phyloP scores from a whole-genome alignment of 495 filamentous ascomycete genomes.

The Neurospora discreta region DNA sequence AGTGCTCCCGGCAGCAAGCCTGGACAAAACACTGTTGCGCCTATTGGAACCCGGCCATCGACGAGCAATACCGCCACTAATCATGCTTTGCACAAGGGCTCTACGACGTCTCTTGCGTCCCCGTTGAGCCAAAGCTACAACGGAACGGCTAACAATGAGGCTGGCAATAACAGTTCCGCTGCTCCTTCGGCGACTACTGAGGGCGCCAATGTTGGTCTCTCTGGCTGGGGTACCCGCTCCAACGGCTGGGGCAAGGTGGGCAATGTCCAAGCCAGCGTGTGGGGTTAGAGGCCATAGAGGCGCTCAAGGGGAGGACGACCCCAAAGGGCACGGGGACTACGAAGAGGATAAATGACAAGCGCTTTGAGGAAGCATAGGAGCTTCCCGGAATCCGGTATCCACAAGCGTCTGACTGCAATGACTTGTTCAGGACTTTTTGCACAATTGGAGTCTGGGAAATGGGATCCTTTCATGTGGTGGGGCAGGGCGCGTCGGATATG shows the following conservation, averaged over 20 bases:
- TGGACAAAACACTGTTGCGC: slow-evolving; percentile 53
- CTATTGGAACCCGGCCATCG: slow-evolving; percentile 82
- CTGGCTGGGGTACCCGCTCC: slow-evolving; percentile 60
- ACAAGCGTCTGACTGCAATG: background rate
- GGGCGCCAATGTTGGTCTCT: slow-evolving; percentile 25
- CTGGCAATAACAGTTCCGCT: slow-evolving; percentile 16
- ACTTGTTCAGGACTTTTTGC: slow-evolving; percentile 1
- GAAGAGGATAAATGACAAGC: background rate
- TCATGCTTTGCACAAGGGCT: slow-evolving; percentile 67
- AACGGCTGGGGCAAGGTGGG: slow-evolving; percentile 67
- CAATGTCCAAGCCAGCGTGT: slow-evolving; percentile 65
- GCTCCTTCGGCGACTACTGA: slow-evolving; percentile 29
- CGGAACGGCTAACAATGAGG: slow-evolving; percentile 26
- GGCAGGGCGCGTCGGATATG: background rate
- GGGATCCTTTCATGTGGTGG: background rate
- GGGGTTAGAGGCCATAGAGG: slow-evolving; percentile 43
- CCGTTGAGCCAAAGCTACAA: slow-evolving; percentile 75
- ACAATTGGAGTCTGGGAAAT: slow-evolving; percentile 4
- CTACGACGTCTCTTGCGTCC: slow-evolving; percentile 81
- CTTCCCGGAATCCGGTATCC: background rate
- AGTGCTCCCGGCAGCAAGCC: slow-evolving; percentile 40
- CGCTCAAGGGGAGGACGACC: background rate
- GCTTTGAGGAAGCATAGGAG: background rate
- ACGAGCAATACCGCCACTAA: slow-evolving; percentile 45
- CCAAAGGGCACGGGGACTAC: background rate